phyloP scores from a whole-genome alignment of 176 grass and related monocot genomes.

The Ensete glaucum region DNA sequence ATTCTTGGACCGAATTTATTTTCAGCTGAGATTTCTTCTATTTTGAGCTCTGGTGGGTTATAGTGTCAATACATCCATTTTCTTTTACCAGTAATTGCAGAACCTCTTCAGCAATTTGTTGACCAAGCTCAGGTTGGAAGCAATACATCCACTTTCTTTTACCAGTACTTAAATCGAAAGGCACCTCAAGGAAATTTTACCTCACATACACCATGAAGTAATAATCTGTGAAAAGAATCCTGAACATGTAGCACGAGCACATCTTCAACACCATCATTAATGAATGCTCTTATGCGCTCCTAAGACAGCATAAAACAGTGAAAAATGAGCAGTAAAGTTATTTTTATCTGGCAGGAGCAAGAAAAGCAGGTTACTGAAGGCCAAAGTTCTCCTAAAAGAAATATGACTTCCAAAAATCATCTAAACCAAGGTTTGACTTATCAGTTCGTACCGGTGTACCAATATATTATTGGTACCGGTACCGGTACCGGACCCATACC shows the following conservation, averaged over 20 bases:
- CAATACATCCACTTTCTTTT: too few relatives aligned
- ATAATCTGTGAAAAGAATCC: constrained; percentile 68
- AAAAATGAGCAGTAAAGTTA: background rate
- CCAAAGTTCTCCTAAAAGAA: too few relatives aligned
- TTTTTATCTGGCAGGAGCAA: background rate
- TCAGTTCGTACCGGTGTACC: too few relatives aligned
- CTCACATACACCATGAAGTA: constrained; percentile 88
- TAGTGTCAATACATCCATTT: too few relatives aligned
- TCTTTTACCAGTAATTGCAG: background rate
- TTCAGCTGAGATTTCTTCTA: background rate
- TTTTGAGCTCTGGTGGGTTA: background rate
- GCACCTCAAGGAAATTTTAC: constrained; percentile 31
- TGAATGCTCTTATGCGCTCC: constrained; percentile 52
- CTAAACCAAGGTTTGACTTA: too few relatives aligned
- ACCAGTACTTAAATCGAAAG: background rate
- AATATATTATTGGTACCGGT: too few relatives aligned
- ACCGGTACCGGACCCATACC: too few relatives aligned
- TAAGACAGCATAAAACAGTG: constrained; percentile 2
- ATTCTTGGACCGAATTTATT: background rate
- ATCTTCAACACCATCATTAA: constrained; percentile 30
- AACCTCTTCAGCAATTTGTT: background rate
- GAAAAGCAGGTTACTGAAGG: background rate
- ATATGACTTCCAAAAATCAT: too few relatives aligned
- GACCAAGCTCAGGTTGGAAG: background rate
- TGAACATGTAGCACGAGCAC: constrained; percentile 68